Percentiles rank a stretch among this genome's conserved stretches.
Conservation (phyloP, 1,284 basidiomycete species). For the Boletus albobrunnescens region DNA sequence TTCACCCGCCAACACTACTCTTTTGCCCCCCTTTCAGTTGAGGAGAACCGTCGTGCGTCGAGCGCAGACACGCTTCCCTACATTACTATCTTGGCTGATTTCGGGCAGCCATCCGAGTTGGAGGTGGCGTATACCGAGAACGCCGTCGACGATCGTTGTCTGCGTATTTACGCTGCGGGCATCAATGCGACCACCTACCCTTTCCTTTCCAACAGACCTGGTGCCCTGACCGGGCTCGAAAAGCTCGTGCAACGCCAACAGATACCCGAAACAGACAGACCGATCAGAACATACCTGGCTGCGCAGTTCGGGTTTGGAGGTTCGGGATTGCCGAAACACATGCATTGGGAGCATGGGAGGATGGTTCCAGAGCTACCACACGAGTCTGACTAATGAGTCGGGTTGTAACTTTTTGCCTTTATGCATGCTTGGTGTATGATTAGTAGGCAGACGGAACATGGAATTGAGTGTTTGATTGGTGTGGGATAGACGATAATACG, state of each 20-base stretch:
- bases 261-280: neutral
- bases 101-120: neutral
- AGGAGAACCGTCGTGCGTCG: neutral
- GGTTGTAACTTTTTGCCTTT: neutral
- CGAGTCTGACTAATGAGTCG: neutral
- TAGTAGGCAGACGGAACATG: too few relatives aligned
- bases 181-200: neutral
- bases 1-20: neutral
- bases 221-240: neutral
- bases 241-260: neutral
- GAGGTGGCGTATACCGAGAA: neutral
- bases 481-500: too few relatives aligned
- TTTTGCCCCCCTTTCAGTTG: neutral
- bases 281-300: neutral
- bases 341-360: neutral
- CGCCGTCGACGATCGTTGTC: neutral
- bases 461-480: too few relatives aligned
- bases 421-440: neutral
- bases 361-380: neutral
- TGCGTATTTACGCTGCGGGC: neutral
- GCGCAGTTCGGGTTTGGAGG: neutral
- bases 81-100: neutral
- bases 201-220: neutral
- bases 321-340: neutral
- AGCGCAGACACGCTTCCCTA: neutral